Evolutionary conservation across 1,139 yeast species (phyloP), one percentile per base, ranked within the genome.

Genomic region (Meyerozyma guilliermondii): DNA sequence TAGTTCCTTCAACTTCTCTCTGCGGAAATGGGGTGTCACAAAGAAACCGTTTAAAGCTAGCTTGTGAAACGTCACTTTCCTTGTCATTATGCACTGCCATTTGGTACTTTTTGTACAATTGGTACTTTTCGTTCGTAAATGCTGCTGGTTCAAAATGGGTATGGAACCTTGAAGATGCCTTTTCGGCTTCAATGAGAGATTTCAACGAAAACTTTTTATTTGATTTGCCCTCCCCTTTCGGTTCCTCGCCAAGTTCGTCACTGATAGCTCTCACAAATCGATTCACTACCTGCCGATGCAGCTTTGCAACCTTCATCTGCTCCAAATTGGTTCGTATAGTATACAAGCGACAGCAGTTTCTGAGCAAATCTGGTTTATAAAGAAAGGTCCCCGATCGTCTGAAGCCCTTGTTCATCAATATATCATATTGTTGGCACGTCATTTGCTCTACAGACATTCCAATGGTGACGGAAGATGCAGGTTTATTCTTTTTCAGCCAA

Each of bases 301-400:
- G 91, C 56, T 87, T 87, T 24, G 71, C 63, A 10, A 83, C 60
- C 40, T 69, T 66, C 50, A 81, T 71, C 34, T 60, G 54, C 0
- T 55, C 55, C 29, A 75, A 62, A 34, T 67, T 71, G 1, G 95
- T 81, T 41, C 97, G 62, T 24, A 89, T 87, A 0, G 96, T 85
- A 56, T 80, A 87, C 57, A 81, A 73, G n/a, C 92, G 74, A 55
- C 98, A 91, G 56, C 98, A 91, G 35, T 79, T 78, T 29, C 88
- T 61, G 28, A 83, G 58, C 47, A 80, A 62, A 58, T 91, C 96
- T 0, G 87, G 81, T 54, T 83, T 84, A 57, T 89, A 89, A 6
- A 87, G 52, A 50, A 80, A 86, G 2, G 60, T 57, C 0, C 97
- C 97, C 27, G 94, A 83, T 41, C 98, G 65, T 58, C 96, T 77